Base-by-base conservation (phyloP, 306 rosid genomes). In the Vigna reflexopilosa region DNA sequence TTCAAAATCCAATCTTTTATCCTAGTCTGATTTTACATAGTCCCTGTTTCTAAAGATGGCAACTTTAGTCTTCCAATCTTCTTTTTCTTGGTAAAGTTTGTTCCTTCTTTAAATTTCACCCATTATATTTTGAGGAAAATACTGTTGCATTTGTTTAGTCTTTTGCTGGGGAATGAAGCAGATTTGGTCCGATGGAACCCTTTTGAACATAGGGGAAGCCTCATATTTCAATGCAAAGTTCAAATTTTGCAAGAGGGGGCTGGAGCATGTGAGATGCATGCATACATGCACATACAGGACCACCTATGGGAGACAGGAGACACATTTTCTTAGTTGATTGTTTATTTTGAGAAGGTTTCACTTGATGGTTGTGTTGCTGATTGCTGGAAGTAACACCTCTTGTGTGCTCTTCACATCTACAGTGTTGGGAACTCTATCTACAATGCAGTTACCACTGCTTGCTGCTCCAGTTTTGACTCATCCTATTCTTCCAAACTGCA, bases 91-190 rank as follows among this genome's bases (percentile, higher is more conserved):
- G 5, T 12, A 3, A 45, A 45, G 3, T 3, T 8, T 2, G 48
- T 44, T 10, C 15, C 48, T 40, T 36, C 28, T 24, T 26, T 26
- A 1, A 24, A 24, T 24, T 24, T 24, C 26, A 24, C 1, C 26
- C 26, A 24, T 24, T 26, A 26, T 26, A 36, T 6, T 36, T 36
- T 36, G 8, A 34, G 42, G 42, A 6, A 36, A 36, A 36, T 36
- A 9, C 34, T 62, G 11, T 26, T 62, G 67, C 59, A 30, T 13
- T 22, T 66, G 30, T 70, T 80, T 63, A 77, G 86, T 32, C 85
- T 77, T 44, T 34, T 80, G 50, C 54, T n/a, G 70, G 83, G 91
- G 90, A 81, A 90, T 88, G 91, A 84, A 88, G 89, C 91, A 62
- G 11, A 62, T 69, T 72, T 45, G 96, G 96, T 91, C 91, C 96